Conservation (phyloP, 441 rosid species). For the Adansonia gregorii region DNA sequence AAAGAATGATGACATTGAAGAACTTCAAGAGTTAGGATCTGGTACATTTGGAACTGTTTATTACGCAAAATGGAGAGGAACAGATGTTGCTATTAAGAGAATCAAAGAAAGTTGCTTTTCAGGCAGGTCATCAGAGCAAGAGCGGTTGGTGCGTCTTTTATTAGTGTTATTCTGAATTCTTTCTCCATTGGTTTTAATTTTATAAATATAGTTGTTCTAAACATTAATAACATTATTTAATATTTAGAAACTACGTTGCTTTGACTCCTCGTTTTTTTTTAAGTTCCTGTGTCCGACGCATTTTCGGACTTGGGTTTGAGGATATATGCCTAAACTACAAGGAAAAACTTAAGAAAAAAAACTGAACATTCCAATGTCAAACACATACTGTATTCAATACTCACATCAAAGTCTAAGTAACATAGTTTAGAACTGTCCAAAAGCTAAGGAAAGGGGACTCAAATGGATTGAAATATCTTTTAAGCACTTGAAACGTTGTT, state of each 20-base stretch:
- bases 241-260: background rate
- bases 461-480: background rate
- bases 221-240: background rate
- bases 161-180: background rate
- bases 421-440: background rate
- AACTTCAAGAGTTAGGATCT: conserved; percentile 77
- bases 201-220: background rate
- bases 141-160: conserved; percentile 60
- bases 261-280: too few species aligned
- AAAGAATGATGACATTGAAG: conserved; percentile 80
- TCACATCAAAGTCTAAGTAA: too few species aligned
- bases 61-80: conserved; percentile 93
- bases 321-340: too few species aligned
- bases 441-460: conserved; percentile 8
- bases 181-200: conserved; percentile 11
- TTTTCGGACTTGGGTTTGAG: too few species aligned
- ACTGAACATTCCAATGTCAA: too few species aligned
- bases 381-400: too few species aligned
- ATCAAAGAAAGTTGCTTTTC: conserved; percentile 84
- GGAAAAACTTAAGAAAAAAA: too few species aligned
- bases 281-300: too few species aligned
- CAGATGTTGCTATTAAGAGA: conserved; percentile 93
- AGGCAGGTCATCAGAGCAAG: conserved; percentile 82
- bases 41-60: conserved; percentile 95
- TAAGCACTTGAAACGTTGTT: background rate